Evolutionary conservation across 148 eudicot genomes (phyloP).

Genomic region (Selenicereus undatus): DNA sequence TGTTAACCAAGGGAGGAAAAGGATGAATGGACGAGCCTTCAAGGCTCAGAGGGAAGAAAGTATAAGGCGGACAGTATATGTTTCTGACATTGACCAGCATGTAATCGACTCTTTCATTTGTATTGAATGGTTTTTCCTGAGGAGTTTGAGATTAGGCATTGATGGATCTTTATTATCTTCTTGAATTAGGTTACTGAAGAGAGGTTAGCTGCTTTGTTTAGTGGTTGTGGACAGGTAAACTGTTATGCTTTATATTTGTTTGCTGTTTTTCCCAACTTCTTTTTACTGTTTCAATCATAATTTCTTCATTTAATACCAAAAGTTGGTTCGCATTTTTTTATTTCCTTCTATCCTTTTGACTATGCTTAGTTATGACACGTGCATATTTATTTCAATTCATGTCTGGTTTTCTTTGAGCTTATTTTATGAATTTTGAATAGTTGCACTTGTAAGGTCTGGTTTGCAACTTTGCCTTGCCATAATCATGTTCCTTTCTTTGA

Average conservation of each 20-base stretch:
- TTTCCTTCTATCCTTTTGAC: background rate
- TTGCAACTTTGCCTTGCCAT: background rate
- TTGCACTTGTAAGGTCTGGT: background rate
- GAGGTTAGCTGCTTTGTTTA: conserved; percentile 81
- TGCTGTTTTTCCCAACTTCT: background rate
- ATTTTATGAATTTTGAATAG: background rate
- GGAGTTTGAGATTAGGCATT: conserved; percentile 4
- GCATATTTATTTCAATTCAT: background rate
- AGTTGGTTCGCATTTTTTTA: too few relatives aligned
- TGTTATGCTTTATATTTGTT: background rate
- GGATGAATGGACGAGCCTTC: conserved; percentile 61
- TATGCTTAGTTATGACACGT: background rate
- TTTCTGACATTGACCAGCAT: conserved; percentile 78
- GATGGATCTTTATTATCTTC: conserved; percentile 14
- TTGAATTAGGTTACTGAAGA: conserved; percentile 75
- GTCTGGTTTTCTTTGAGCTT: background rate
- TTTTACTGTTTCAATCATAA: background rate
- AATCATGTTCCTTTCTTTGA: background rate
- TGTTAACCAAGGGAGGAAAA: conserved; percentile 57
- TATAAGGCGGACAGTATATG: conserved; percentile 86
- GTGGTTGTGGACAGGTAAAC: conserved; percentile 72
- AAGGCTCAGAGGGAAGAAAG: conserved; percentile 90
- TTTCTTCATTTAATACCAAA: background rate
- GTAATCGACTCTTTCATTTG: conserved; percentile 29
- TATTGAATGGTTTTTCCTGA: background rate